Base-by-base conservation (phyloP, 1,139 yeast genomes). In the Dujonia santamariae region DNA sequence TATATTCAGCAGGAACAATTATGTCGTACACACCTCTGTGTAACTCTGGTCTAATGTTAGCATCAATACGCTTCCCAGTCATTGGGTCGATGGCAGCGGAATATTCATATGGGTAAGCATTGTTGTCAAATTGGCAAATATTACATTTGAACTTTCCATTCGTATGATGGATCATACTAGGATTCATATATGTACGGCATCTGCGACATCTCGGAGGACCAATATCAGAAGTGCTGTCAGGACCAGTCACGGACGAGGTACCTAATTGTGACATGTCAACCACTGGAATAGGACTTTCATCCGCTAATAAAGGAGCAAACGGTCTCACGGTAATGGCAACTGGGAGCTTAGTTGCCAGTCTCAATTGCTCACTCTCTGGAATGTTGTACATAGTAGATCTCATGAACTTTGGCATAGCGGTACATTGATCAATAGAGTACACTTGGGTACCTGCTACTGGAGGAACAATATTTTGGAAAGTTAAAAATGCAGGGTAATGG, bases 151-250 rank as follows among this genome's bases (percentile, higher is more conserved):
- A 85, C 41, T 65, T 68, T 29, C 80, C 77, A 28, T 80, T 81
- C 34, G 72, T 74, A 7, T 78, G 71, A 46, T 83, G 80, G 46
- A 79, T 81, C 80, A 85, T 84, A 13, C 80, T 76, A 2, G 97
- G 95, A 54, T 92, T 92, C 45, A 88, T 72, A 56, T 88, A 92
- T 1, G 96, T 75, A 39, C 97, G 75, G 60, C 99, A 92, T 39
- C 98, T 80, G 45, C 78, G 75, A 60, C 98, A 92, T 48, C 99
- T 75, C 24, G 95, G 80, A 1, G 96, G 96, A 1, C 88, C 86
- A 16, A 55, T 52, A 31, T 65, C 72, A 28, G 57, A 47, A 42
- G 63, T 69, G 16, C 26, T 19, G 7, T 9, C n/a, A 13, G 20
- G 21, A 7, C 17, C 18, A 11, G 40, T 28, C 11, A 45, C 50